phyloP scores from a whole-genome alignment of 257 asterid species.

The Lycium ferocissimum region DNA sequence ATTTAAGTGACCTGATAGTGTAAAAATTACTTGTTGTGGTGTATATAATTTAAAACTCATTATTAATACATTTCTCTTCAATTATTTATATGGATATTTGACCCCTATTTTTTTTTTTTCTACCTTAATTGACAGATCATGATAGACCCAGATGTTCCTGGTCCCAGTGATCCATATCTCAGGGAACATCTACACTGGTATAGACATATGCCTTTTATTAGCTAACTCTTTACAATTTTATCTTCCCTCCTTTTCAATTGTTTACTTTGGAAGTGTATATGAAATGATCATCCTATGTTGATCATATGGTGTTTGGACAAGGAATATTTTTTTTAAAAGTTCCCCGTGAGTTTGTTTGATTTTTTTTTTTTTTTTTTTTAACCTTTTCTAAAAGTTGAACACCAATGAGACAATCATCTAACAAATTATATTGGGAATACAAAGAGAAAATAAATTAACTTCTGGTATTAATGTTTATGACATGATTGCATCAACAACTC shows the following conservation, averaged over 20 bases:
- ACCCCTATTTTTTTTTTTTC: neutral
- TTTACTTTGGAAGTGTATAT: neutral
- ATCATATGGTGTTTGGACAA: neutral
- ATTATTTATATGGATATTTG: neutral
- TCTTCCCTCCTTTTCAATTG: neutral
- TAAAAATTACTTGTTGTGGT: too few species aligned
- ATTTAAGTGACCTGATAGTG: too few species aligned
- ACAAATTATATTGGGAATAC: neutral
- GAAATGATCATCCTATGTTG: neutral
- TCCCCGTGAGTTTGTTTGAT: neutral
- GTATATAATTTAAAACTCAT: neutral
- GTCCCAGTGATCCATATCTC: slow-evolving; percentile 59
- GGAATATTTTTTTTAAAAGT: neutral
- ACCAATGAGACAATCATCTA: neutral
- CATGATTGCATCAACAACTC: neutral
- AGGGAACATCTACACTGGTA: slow-evolving; percentile 59
- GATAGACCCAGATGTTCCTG: slow-evolving; percentile 60
- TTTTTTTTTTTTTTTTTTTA: neutral
- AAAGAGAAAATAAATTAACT: neutral
- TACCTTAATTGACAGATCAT: slow-evolving; percentile 38
- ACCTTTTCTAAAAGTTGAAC: neutral
- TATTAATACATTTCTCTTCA: neutral
- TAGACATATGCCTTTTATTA: neutral
- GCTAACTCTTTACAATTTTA: slow-evolving; percentile 16
- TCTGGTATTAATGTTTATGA: neutral